phyloP scores from a whole-genome alignment of 257 asterid genomes.

The Scutellaria baicalensis region DNA sequence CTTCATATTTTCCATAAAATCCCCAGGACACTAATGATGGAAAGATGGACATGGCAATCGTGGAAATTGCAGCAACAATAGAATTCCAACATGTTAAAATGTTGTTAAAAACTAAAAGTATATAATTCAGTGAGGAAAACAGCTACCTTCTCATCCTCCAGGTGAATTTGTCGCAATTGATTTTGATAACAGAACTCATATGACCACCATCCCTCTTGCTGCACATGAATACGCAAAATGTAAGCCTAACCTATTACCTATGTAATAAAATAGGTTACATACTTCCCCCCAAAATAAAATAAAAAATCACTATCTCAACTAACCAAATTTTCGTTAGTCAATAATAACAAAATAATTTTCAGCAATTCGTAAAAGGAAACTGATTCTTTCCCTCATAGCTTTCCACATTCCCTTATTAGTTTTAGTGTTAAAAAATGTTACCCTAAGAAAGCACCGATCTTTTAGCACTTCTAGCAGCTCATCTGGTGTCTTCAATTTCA shows the following conservation, averaged over 20 bases:
- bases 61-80: neutral
- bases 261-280: slow-evolving; percentile 4
- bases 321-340: neutral
- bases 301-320: neutral
- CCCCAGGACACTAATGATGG: neutral
- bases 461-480: slow-evolving; percentile 89
- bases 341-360: neutral
- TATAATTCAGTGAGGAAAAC: neutral
- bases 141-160: slow-evolving; percentile 89
- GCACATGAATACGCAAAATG: slow-evolving; percentile 26
- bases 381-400: neutral
- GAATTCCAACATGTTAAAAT: neutral
- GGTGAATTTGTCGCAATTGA: slow-evolving; percentile 75
- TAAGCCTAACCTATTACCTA: slow-evolving; percentile 7
- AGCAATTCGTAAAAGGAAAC: neutral
- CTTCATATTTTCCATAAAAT: neutral
- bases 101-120: neutral
- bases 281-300: neutral
- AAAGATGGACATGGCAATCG: neutral
- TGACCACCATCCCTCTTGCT: slow-evolving; percentile 99
- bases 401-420: neutral
- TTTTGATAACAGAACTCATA: slow-evolving; percentile 89
- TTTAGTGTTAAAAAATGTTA: slow-evolving; percentile 20
- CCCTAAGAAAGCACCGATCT: slow-evolving; percentile 85
- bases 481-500: slow-evolving; percentile 86